Evolutionary conservation across 306 rosid genomes (phyloP).

Genomic region (Mucuna pruriens): DNA sequence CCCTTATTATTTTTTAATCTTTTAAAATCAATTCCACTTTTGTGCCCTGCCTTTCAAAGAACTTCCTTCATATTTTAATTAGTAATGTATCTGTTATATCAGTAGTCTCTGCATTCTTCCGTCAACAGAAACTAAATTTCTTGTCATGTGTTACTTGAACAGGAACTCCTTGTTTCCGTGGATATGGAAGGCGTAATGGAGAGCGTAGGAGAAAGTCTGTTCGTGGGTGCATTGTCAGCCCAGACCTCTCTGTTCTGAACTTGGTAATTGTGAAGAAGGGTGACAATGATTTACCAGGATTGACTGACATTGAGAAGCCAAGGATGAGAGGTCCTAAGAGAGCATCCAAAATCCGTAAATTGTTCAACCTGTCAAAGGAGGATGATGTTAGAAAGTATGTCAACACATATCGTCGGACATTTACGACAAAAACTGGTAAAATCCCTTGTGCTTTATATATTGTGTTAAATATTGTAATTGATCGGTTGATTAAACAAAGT

Average conservation of each 20-base stretch:
- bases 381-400: slow-evolving; percentile 55
- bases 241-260: slow-evolving; percentile 53
- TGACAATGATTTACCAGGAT: slow-evolving; percentile 49
- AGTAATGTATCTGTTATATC: not conserved
- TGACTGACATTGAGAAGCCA: slow-evolving; percentile 54
- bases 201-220: slow-evolving; percentile 58
- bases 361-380: slow-evolving; percentile 50
- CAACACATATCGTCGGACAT: slow-evolving; percentile 49
- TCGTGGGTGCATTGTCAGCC: slow-evolving; percentile 56
- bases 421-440: slow-evolving; percentile 45
- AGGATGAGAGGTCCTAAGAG: slow-evolving; percentile 58
- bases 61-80: not conserved
- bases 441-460: not conserved
- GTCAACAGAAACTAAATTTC: not conserved
- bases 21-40: not conserved
- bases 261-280: slow-evolving; percentile 56
- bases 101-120: not conserved
- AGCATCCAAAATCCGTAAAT: slow-evolving; percentile 52
- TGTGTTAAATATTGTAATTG: not conserved
- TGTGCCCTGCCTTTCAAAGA: not conserved
- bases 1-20: not conserved
- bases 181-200: slow-evolving; percentile 54
- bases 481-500: not conserved
- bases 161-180: slow-evolving; percentile 58
- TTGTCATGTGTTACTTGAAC: not conserved